Evolutionary conservation across 2,329 filamentous ascomycete genomes (phyloP).

Genomic region (Colletotrichum sp.): DNA sequence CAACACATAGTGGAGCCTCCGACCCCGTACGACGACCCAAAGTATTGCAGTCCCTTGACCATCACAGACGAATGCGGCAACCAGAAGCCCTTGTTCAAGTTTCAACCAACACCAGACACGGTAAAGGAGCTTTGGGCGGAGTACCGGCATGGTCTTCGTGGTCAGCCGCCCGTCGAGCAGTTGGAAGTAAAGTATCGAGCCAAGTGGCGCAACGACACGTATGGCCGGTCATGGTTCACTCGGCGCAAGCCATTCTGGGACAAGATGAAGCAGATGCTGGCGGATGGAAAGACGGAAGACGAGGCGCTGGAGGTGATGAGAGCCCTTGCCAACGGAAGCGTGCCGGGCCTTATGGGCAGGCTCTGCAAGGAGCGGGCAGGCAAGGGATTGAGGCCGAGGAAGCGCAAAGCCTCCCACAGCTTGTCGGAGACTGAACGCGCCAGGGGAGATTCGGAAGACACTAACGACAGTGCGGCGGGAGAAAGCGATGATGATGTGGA

Average conservation of each 20-base stretch:
- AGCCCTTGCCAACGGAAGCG: not conserved
- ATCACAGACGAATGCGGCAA: not conserved
- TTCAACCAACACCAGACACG: constrained; percentile 1
- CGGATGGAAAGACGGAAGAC: not conserved
- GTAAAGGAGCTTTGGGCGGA: constrained; percentile 21
- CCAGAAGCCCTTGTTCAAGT: constrained; percentile 5
- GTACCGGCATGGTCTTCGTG: constrained; percentile 8
- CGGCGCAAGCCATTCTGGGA: constrained; percentile 19
- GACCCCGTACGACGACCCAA: not conserved
- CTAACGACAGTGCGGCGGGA: not conserved
- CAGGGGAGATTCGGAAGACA: not conserved
- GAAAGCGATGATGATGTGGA: not conserved
- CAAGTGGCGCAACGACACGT: constrained; percentile 8
- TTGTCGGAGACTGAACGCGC: not conserved
- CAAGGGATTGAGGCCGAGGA: not conserved
- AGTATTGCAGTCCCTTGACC: constrained; percentile 8
- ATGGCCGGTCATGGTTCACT: constrained; percentile 18
- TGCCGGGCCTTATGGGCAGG: not conserved
- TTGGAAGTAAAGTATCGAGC: constrained; percentile 12
- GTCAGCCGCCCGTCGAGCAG: constrained; percentile 3
- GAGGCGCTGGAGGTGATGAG: constrained; percentile 2
- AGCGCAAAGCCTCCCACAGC: not conserved
- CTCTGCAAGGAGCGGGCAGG: not conserved
- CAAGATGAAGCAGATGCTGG: constrained; percentile 4
- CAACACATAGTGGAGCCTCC: not conserved